Evolutionary conservation across 106 monocot genomes (phyloP), one percentile per base, ranked within the genome.

Genomic region (Dendrobium huoshanense): DNA sequence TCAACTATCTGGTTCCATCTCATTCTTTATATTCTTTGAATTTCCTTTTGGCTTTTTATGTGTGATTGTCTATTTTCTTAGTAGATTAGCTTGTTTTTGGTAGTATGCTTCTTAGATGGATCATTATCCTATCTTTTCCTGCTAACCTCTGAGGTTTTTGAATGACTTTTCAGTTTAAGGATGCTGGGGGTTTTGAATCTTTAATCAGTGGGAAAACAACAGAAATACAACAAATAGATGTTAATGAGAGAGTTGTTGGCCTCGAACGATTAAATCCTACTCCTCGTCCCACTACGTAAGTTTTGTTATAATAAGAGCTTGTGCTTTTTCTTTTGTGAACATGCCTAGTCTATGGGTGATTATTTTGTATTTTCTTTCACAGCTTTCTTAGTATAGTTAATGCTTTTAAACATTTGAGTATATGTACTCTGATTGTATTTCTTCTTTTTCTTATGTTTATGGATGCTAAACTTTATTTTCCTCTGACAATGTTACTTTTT

Each of bases 261-360:
- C 92, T 99, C 45, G 99, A 99, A 59, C 85, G 99, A 70, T 89
- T 99, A 19, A 99, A 95, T 89, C 99, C 99, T 7, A 93, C 95
- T 77, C 86, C 95, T 43, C 92, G 99, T 20, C 99, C 99, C 31
- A 95, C 99, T 37, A 99, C 95, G 99, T 99, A 91, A 33, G 85
- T 83, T 67, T 84, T 22, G 37, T 82, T 43, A 29, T 79, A 24
- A 5, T 70, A 70, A 33, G 37, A 70, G 31, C 0, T 31, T 15
- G 37, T 22, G 70, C 33, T 13, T 70, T 70, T 70, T 64, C n/a
- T 24, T 7, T 64, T 64, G 64, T n/a, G 64, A 20, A 64, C 24
- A 22, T 70, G 33, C 33, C n/a, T n/a, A 70, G 56, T 27, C 18
- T 19, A 41, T 20, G 2, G 43, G 20, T 72, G 74, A 44, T 59